Evolutionary conservation across 805 yeast species (phyloP).

Genomic region (Wickerhamomyces queroliae): DNA sequence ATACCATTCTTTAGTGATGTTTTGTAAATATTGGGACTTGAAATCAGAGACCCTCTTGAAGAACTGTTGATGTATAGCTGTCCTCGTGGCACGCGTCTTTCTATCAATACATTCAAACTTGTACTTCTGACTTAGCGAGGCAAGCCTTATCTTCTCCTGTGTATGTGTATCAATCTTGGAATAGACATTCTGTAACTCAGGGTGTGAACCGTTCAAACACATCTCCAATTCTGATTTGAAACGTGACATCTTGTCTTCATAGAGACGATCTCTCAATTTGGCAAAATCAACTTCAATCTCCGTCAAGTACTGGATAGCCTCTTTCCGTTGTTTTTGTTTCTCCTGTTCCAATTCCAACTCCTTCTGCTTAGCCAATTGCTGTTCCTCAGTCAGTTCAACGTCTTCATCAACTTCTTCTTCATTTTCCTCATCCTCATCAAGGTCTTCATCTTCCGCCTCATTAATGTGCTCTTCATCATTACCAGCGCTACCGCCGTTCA

Average conservation of each 20-base stretch:
- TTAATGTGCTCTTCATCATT: conserved; percentile 14
- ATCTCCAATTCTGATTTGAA: conserved; percentile 79
- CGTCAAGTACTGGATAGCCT: conserved; percentile 69
- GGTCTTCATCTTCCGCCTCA: conserved; percentile 10
- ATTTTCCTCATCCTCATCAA: conserved; percentile 14
- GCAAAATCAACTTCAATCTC: conserved; percentile 87
- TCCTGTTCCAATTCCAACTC: conserved; percentile 17
- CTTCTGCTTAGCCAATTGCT: conserved; percentile 13
- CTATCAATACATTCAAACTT: conserved; percentile 70
- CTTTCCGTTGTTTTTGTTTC: conserved; percentile 41
- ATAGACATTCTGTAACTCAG: conserved; percentile 73
- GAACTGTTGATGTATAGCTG: conserved; percentile 79
- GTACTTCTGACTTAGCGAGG: conserved; percentile 49
- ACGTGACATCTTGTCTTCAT: conserved; percentile 73
- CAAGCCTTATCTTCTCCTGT: conserved; percentile 56
- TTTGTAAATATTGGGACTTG: conserved; percentile 56
- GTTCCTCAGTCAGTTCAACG: conserved; percentile 19
- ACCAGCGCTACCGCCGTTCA: conserved; percentile 14
- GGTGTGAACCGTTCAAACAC: conserved; percentile 88
- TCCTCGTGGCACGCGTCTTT: conserved; percentile 76
- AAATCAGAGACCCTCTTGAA: conserved; percentile 61
- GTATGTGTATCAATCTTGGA: conserved; percentile 67
- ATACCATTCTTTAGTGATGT: conserved; percentile 86
- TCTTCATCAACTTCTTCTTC: conserved; percentile 19
- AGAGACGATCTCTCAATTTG: conserved; percentile 72